Base-by-base conservation (phyloP, 352 stramenopile genomes). In the Pythium biforme region DNA sequence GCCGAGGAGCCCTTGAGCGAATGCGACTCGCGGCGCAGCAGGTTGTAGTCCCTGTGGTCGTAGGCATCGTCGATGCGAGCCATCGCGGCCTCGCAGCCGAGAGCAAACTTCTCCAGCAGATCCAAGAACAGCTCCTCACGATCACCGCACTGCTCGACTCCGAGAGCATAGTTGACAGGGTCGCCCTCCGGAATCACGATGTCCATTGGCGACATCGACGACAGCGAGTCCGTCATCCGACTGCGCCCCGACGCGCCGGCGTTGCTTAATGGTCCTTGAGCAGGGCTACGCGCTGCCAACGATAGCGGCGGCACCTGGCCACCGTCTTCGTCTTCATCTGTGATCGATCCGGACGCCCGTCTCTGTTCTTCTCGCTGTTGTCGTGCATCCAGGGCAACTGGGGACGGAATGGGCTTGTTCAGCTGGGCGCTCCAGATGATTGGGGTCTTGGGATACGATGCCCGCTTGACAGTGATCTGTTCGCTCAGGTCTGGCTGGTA, bases 1-100 rank as follows among this genome's bases (percentile, higher is more conserved):
- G 85, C 81, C 3, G 85, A 90, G 3, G 83, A 91, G 2, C 85
- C 85, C 52, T 94, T 94, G 12, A 94, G 65, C 14, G 85, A 92
- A 68, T 94, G 85, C 10, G 81, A 75, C 70, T 94, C 85, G 19
- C 85, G 78, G 10, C 79, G 72, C 29, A 86, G 72, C 23, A 82
- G 58, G 4, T 58, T 51, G 22, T 90, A 73, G 29, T 92, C 73
- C n/a, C 67, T 70, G 48, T 66, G 37, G 12, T 79, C 58, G 25
- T 86, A 77, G 0, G 81, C 76, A 39, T 59, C 63, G 20, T 85
- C 57, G 55, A 94, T 83, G 2, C 78, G 70, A 5, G 64, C 56
- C 76, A 92, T 87, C 34, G 80, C 75, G 0, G 56, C 69, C 53
- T 90, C 80, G 54, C 78, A 89, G 9, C 77, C 86, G 26, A 81